Evolutionary conservation across 164 flowering plant genomes (phyloP), one percentile per base, ranked within the genome.

Genomic region (Protea cynaroides): DNA sequence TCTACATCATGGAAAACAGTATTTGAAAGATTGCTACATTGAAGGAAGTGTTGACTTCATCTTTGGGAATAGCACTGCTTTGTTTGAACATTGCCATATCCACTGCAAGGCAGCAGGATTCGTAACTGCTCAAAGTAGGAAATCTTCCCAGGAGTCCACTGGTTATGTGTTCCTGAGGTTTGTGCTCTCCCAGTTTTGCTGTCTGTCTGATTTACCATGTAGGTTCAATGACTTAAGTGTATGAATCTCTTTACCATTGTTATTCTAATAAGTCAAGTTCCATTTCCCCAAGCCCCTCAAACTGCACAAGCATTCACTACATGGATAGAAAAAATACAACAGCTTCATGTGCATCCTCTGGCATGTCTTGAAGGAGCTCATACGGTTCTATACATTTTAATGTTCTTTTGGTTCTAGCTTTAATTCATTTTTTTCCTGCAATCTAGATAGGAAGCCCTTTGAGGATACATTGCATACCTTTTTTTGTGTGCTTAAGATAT

Each of bases 11-110:
- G 99, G 99, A 47, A 91, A 82, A 67, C 96, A 94, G 66, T 94
- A 89, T 75, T 68, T 94, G 68, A 85, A 82, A 72, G 90, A 94
- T 77, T 94, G 99, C 72, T 91, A 94, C 51, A 85, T 94, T 63
- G 99, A 94, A 79, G 99, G 97, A 71, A 91, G 96, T 64, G 95
- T 89, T 62, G 97, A 94, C 75, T 94, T 94, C 81, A 91, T 94
- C 49, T 94, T 94, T 79, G 99, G 99, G 23, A 94, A 94, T 55
- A 94, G 99, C 75, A 89, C 99, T 52, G 92, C 96, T 65, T 81
- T 94, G 40, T 74, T 94, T 78, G 99, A 94, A 78, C 93, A 89
- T 76, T 94, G 97, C 66, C 99, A 94, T 76, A 82, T 91, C 67
- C 93, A 94, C 76, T 94, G 99, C 88, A 94, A 94, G 75, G 74